phyloP scores from a whole-genome alignment of 768 basidiomycete species.

The Hygrophoropsis aurantiaca region DNA sequence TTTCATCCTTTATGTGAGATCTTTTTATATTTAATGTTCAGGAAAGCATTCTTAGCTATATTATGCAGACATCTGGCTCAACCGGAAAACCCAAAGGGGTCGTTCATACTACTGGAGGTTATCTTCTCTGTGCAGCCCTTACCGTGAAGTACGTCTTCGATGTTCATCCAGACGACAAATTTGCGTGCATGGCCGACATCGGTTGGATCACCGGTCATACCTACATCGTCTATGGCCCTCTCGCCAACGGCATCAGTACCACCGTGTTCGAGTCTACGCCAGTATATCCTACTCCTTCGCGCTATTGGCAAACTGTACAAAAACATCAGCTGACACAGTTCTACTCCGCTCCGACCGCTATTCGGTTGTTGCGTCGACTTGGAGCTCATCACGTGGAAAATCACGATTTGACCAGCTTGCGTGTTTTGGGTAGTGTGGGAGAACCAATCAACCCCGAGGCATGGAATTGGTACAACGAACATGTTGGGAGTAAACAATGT shows the following conservation, averaged over 20 bases:
- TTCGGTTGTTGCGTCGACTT: slow-evolving; percentile 83
- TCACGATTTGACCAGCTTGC: slow-evolving; percentile 77
- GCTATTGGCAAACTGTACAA: slow-evolving; percentile 96
- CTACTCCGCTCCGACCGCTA: slow-evolving; percentile 94
- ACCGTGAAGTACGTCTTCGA: slow-evolving; percentile 99
- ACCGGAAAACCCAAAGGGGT: slow-evolving; percentile 98
- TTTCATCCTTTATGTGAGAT: slow-evolving; percentile 95
- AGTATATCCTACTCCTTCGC: slow-evolving; percentile 91
- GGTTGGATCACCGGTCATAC: slow-evolving; percentile 99
- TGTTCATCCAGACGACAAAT: slow-evolving; percentile 92
- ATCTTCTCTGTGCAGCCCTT: slow-evolving; percentile 87
- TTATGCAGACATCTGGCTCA: slow-evolving; percentile 80
- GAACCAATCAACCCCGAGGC: slow-evolving; percentile 99
- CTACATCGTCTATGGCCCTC: slow-evolving; percentile 95
- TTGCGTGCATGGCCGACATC: slow-evolving; percentile 98
- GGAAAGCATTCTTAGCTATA: slow-evolving; percentile 6
- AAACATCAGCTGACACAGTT: slow-evolving; percentile 94
- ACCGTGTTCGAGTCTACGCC: slow-evolving; percentile 96
- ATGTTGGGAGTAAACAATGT: slow-evolving; percentile 84
- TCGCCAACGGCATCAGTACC: slow-evolving; percentile 80
- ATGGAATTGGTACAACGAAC: slow-evolving; percentile 98
- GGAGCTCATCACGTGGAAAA: slow-evolving; percentile 84
- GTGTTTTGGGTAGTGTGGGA: slow-evolving; percentile 90
- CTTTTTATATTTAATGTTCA: not conserved
- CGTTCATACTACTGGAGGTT: slow-evolving; percentile 86